Conservation (phyloP, 148 eudicot genomes). For the Persicaria tinctoria region DNA sequence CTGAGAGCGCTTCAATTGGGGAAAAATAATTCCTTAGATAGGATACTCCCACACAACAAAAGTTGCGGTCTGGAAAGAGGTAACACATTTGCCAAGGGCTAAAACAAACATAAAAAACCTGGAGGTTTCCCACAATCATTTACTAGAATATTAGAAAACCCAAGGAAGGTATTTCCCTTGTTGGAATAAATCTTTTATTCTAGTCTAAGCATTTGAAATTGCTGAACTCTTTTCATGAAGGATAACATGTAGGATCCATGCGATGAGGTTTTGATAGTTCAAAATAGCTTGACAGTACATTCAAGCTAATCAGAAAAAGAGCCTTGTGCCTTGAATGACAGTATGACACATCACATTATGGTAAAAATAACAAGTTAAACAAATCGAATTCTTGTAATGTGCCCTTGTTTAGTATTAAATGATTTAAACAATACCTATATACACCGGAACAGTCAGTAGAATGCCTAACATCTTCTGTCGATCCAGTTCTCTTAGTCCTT, state of each 20-base stretch:
- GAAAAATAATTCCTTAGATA: too few species aligned
- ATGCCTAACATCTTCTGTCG: slow-evolving; percentile 36
- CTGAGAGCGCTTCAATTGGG: too few species aligned
- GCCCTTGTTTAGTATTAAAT: background rate
- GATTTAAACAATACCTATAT: slow-evolving; percentile 35
- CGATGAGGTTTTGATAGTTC: background rate
- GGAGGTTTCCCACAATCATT: too few species aligned
- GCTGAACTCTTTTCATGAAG: background rate
- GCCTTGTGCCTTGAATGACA: background rate
- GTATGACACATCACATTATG: background rate
- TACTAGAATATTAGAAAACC: background rate
- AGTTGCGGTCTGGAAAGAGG: too few species aligned
- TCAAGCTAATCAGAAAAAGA: background rate
- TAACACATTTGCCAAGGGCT: too few species aligned
- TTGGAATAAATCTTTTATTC: background rate
- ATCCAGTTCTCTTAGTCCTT: slow-evolving; percentile 38
- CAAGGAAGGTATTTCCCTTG: background rate
- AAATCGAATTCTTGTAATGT: background rate
- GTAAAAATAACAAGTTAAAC: background rate
- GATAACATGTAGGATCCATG: background rate
- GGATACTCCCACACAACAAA: too few species aligned
- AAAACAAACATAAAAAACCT: too few species aligned
- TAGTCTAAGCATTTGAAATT: background rate
- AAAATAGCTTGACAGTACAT: background rate
- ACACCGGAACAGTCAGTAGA: slow-evolving; percentile 35